phyloP scores from a whole-genome alignment of 176 grass and related monocot species.

The Tillandsia fasciculata region DNA sequence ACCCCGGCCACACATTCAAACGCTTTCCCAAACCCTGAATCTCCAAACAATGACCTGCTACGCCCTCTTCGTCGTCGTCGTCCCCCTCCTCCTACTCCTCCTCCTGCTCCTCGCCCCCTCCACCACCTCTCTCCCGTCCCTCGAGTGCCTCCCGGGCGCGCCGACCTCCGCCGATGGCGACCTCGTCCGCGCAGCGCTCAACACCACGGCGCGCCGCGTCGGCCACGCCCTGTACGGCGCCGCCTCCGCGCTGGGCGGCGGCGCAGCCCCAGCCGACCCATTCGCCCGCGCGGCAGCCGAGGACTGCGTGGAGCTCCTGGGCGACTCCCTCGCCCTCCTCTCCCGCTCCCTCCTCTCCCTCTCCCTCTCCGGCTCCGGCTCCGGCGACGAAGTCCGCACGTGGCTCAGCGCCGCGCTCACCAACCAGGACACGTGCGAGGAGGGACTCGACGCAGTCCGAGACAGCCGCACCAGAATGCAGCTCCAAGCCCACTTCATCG shows the following conservation, averaged over 20 bases:
- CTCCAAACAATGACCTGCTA: no score
- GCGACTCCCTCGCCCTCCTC: slow-evolving; percentile 29
- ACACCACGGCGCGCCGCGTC: slow-evolving; percentile 35
- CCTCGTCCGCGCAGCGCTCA: slow-evolving; percentile 32
- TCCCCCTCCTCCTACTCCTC: no score
- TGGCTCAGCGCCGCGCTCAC: slow-evolving; percentile 62
- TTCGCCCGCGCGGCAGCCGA: slow-evolving; percentile 34
- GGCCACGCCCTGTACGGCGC: slow-evolving; percentile 30
- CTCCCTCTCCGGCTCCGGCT: slow-evolving; percentile 4
- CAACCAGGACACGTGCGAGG: slow-evolving; percentile 63
- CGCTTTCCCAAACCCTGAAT: no score
- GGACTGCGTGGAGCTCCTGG: slow-evolving; percentile 64
- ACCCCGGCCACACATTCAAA: no score
- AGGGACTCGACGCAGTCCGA: slow-evolving; percentile 26
- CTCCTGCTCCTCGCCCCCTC: no score
- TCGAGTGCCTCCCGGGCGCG: no score
- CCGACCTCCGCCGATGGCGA: slow-evolving; percentile 1
- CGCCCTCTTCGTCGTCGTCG: no score
- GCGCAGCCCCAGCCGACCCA: not conserved
- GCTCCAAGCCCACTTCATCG: slow-evolving; percentile 18
- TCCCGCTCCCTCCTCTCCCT: slow-evolving; percentile 20
- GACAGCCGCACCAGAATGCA: slow-evolving; percentile 5
- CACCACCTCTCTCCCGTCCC: no score
- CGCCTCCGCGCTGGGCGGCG: slow-evolving; percentile 1
- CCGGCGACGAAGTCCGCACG: slow-evolving; percentile 33